Evolutionary conservation across 208 protist genomes (phyloP).

Genomic region (Angomonas ambiguus): DNA sequence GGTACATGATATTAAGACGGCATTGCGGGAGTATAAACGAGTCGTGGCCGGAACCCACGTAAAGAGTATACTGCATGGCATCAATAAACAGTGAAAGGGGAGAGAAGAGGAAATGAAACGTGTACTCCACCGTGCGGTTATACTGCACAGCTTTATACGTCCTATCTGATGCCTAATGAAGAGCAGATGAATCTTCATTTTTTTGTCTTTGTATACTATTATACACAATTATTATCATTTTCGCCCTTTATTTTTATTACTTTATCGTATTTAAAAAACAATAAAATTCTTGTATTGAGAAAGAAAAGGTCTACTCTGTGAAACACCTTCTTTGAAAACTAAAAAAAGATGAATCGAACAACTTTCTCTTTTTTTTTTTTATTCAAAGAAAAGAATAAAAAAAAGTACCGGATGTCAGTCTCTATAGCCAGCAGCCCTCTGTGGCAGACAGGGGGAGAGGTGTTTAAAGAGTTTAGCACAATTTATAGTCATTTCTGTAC

Average conservation of each 20-base stretch:
- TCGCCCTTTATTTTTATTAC: too few relatives aligned
- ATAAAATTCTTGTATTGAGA: too few relatives aligned
- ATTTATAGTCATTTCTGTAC: constrained; percentile 24
- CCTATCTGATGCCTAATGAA: too few relatives aligned
- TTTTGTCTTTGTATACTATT: background rate
- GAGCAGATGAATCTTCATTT: too few relatives aligned
- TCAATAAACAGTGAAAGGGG: too few relatives aligned
- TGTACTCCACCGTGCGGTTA: too few relatives aligned
- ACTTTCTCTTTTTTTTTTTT: constrained; percentile 12
- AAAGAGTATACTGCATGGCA: constrained; percentile 46
- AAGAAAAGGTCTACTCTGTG: too few relatives aligned
- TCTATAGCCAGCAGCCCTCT: constrained; percentile 21
- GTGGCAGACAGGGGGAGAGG: constrained; percentile 17
- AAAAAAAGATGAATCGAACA: too few relatives aligned
- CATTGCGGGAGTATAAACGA: constrained; percentile 33
- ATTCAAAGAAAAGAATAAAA: constrained; percentile 10
- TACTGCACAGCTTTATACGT: too few relatives aligned
- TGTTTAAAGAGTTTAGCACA: constrained; percentile 11
- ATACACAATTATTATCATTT: too few relatives aligned
- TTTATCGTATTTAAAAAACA: constrained; percentile 3
- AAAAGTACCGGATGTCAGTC: background rate
- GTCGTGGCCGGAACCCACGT: constrained; percentile 50
- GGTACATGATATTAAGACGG: constrained; percentile 29
- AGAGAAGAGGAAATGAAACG: too few relatives aligned
- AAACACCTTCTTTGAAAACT: too few relatives aligned